Base-by-base conservation (phyloP, 2,329 filamentous ascomycete genomes). In the Knoxdaviesia proteae region DNA sequence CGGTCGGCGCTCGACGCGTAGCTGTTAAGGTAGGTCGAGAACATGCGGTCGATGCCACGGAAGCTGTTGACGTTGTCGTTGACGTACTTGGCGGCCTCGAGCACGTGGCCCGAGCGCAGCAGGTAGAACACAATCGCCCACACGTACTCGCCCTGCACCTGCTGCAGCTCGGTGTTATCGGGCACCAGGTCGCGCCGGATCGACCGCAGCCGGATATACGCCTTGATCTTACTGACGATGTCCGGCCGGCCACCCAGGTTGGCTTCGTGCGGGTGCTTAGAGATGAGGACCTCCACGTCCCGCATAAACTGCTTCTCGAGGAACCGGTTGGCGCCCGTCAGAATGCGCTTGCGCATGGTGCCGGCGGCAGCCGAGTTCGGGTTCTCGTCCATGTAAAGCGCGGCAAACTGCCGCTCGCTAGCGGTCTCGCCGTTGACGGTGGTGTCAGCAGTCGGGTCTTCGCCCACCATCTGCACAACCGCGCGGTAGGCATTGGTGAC, bases 71-170 rank as follows among this genome's bases (percentile, higher is more conserved):
- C 74, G 54, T 88, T 81, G 48, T 75, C 71, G 51, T 79, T 79
- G 45, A 96, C 84, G 57, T 94, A 98, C 48, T 81, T 71, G 32
- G 82, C 77, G 10, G 88, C 88, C 58, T 96, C 88, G 10, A 71
- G 69, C 42, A 90, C 69, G 49, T 93, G 78, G 41, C 90, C 90
- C 47, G 80, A 80, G 39, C 90, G 77, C 30, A 98, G 64, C 36
- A 96, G 71, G 59, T 84, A 96, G 63, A 92, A 98, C 38, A 98
- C 77, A 41, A 94, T 70, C 38, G 87, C 86, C 90, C 90, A 98
- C 48, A 87, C 80, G 53, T 80, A 90, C 56, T 94, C 87, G 42
- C 81, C 76, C 37, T 77, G 75, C 40, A 87, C 70, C 56, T 77
- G 74, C 58, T 93, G 84, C 39, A 94, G 67, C 49, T 88, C 77